Evolutionary conservation across 257 asterid species (phyloP).

Genomic region (Nicotiana benthamiana): DNA sequence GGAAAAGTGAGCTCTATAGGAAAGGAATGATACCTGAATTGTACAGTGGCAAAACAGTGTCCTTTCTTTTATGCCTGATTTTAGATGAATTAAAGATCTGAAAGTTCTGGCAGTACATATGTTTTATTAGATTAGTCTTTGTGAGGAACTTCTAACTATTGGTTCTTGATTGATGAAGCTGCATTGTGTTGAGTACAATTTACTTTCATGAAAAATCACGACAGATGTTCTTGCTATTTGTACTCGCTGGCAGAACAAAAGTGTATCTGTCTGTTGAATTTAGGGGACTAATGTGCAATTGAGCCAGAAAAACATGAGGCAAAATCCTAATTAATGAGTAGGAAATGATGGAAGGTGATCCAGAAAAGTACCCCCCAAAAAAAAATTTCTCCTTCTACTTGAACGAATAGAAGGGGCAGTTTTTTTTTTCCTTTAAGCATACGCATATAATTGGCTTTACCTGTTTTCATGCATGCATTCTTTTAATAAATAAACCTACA

Average conservation of each 20-base stretch:
- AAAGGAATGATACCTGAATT: not conserved
- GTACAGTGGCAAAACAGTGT: not conserved
- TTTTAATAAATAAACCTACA: not conserved
- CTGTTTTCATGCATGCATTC: not conserved
- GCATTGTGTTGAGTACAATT: not conserved
- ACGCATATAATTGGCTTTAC: not conserved
- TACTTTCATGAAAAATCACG: not conserved
- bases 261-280: not conserved
- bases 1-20: not conserved
- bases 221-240: not conserved
- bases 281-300: not conserved
- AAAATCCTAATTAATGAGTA: not conserved
- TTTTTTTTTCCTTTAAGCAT: not conserved
- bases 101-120: not conserved
- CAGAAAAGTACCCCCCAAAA: not conserved
- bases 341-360: not conserved
- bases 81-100: not conserved
- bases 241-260: too few species aligned
- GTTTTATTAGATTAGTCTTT: not conserved
- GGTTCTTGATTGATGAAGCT: not conserved
- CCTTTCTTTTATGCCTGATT: not conserved
- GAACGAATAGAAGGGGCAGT: not conserved
- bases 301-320: not conserved
- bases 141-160: not conserved
- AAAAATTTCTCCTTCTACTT: not conserved